Percentiles rank a stretch among this genome's conserved stretches.
These are phyloP conservation scores for Penicillium cinerascens DNA, from an alignment of 495 filamentous ascomycete species.

Conservation along the genomic window DNA sequence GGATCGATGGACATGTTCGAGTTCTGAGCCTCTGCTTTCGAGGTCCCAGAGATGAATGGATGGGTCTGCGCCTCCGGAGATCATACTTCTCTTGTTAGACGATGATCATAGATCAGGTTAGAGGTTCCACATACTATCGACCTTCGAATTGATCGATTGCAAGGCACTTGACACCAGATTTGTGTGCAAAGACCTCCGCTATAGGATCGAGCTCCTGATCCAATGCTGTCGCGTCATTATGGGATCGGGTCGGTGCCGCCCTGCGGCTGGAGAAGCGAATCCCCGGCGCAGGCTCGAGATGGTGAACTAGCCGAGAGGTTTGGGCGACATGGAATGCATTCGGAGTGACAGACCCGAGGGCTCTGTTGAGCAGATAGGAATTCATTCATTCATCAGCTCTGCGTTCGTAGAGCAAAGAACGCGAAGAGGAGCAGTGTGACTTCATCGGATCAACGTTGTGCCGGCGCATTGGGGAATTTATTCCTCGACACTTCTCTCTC, in stretches of 20 bases:
- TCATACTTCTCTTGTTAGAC: slow-evolving; percentile 50
- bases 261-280: slow-evolving; percentile 65
- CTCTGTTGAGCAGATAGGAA: slow-evolving; percentile 69
- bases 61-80: slow-evolving; percentile 79
- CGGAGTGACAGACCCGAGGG: slow-evolving; percentile 59
- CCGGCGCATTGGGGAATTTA: slow-evolving; percentile 19
- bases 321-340: slow-evolving; percentile 60
- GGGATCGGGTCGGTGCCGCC: slow-evolving; percentile 20
- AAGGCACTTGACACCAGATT: slow-evolving; percentile 70
- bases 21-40: slow-evolving; percentile 45
- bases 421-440: slow-evolving; percentile 11
- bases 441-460: slow-evolving; percentile 24
- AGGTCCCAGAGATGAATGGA: slow-evolving; percentile 83
- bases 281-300: slow-evolving; percentile 58
- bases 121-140: slow-evolving; percentile 54
- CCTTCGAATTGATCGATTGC: slow-evolving; percentile 75
- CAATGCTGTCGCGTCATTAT: slow-evolving; percentile 9
- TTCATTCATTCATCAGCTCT: slow-evolving; percentile 65
- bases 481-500: background rate
- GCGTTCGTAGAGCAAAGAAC: background rate
- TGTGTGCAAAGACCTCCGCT: slow-evolving; percentile 57
- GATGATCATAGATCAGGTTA: background rate
- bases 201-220: slow-evolving; percentile 21
- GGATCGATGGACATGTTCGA: slow-evolving; percentile 48
- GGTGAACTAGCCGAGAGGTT: slow-evolving; percentile 55